Conservation (phyloP, 257 asterid species). For the Cruciata laevipes region DNA sequence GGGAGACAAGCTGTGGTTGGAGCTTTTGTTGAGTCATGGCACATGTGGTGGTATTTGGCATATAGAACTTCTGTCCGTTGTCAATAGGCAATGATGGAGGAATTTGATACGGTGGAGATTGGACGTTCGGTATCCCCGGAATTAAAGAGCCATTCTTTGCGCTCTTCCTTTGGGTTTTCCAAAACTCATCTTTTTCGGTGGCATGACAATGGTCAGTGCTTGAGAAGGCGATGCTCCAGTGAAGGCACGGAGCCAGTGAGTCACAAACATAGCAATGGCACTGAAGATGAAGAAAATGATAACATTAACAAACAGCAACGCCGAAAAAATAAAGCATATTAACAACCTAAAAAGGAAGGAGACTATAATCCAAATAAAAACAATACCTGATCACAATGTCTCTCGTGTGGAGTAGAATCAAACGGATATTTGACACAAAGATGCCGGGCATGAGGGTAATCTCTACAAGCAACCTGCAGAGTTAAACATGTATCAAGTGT, state of each 20-base stretch:
- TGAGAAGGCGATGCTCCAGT: conserved; percentile 54
- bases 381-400: conserved; percentile 62
- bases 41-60: conserved; percentile 20
- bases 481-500: conserved; percentile 7
- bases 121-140: conserved; percentile 12
- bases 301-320: conserved; percentile 17
- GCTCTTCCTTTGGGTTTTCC: conserved; percentile 57
- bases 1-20: conserved; percentile 21
- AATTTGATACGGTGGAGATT: conserved; percentile 18
- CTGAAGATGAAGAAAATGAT: conserved; percentile 39
- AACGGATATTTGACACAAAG: conserved; percentile 65
- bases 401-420: conserved; percentile 54
- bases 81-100: conserved; percentile 17
- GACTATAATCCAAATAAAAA: conserved; percentile 4
- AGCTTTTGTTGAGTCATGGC: conserved; percentile 23
- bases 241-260: conserved; percentile 74
- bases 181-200: conserved; percentile 58
- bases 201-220: conserved; percentile 77
- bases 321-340: conserved; percentile 10
- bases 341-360: neutral
- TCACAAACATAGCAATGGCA: conserved; percentile 96
- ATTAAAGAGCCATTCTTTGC: conserved; percentile 28
- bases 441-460: conserved; percentile 89
- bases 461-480: conserved; percentile 82
- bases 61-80: conserved; percentile 1